A percentile compares a stretch with the other conserved stretches of the same genome.
Conservation (phyloP, 805 yeast genomes). For the Metschnikowia baotianmanensis region DNA sequence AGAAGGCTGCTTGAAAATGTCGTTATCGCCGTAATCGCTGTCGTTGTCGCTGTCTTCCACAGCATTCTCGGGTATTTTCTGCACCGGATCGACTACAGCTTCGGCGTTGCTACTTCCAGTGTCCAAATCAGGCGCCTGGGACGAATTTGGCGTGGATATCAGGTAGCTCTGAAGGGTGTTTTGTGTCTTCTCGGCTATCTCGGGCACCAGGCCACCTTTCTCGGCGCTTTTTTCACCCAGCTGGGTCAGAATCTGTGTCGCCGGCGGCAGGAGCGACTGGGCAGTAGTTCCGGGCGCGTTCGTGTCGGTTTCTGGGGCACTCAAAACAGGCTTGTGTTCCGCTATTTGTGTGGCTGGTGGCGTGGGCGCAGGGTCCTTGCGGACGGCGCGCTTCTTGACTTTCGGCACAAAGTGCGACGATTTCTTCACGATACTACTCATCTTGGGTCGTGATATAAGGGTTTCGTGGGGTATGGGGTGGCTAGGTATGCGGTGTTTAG, state of each 20-base stretch:
- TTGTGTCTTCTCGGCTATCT: background rate
- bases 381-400: slow-evolving; percentile 26
- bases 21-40: slow-evolving; percentile 26
- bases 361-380: slow-evolving; percentile 18
- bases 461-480: no score
- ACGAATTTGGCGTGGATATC: no score
- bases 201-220: background rate
- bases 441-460: no score
- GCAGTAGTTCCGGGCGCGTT: background rate
- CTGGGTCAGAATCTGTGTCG: background rate
- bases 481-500: no score
- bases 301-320: background rate
- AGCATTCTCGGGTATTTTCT: slow-evolving; percentile 13
- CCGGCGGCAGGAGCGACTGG: slow-evolving; percentile 4
- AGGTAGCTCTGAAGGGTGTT: slow-evolving; percentile 3
- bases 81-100: slow-evolving; percentile 30
- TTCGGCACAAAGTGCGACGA: slow-evolving; percentile 69
- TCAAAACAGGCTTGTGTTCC: background rate
- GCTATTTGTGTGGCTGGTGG: slow-evolving; percentile 19
- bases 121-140: background rate
- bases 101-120: slow-evolving; percentile 7
- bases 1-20: slow-evolving; percentile 31
- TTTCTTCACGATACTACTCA: slow-evolving; percentile 49
- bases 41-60: slow-evolving; percentile 14
- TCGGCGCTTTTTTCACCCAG: background rate